These are phyloP conservation scores for Cucurbita argyrosperma DNA, from an alignment of 306 rosid species.

Conservation along the genomic window DNA sequence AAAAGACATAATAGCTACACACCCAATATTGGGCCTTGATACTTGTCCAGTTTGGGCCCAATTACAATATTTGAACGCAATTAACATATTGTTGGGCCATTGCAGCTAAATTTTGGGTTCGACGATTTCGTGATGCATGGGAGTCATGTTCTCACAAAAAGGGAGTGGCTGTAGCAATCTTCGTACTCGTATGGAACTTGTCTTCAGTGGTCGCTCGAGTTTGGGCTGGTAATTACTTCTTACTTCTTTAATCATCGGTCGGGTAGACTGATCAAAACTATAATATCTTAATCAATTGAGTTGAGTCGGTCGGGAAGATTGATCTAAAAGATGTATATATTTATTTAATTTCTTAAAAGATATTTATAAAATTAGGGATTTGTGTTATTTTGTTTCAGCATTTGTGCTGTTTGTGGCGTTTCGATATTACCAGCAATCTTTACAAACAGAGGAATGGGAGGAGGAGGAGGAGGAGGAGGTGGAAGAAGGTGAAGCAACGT, in stretches of 20 bases:
- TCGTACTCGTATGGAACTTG: slow-evolving; percentile 71
- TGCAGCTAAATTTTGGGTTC: slow-evolving; percentile 67
- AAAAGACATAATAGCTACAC: neutral
- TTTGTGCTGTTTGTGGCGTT: slow-evolving; percentile 5
- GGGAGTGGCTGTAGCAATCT: slow-evolving; percentile 44
- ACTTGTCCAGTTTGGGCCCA: neutral
- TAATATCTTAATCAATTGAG: no score
- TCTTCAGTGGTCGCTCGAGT: slow-evolving; percentile 73
- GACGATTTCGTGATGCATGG: slow-evolving; percentile 76
- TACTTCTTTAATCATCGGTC: neutral
- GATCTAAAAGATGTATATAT: no score
- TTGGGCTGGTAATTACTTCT: slow-evolving; percentile 67
- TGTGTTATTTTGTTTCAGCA: neutral
- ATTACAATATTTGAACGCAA: neutral
- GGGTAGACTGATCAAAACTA: no score
- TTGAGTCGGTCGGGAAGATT: no score
- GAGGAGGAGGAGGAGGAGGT: neutral
- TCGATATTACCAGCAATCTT: slow-evolving; percentile 1
- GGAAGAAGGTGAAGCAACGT: neutral
- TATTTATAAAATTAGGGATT: no score
- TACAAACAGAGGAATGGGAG: neutral
- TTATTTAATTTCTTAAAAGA: no score
- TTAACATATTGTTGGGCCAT: neutral
- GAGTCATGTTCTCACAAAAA: slow-evolving; percentile 79
- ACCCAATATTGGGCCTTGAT: neutral